These are phyloP conservation scores for Parietaria judaica DNA, from an alignment of 306 rosid species.

Conservation along the genomic window DNA sequence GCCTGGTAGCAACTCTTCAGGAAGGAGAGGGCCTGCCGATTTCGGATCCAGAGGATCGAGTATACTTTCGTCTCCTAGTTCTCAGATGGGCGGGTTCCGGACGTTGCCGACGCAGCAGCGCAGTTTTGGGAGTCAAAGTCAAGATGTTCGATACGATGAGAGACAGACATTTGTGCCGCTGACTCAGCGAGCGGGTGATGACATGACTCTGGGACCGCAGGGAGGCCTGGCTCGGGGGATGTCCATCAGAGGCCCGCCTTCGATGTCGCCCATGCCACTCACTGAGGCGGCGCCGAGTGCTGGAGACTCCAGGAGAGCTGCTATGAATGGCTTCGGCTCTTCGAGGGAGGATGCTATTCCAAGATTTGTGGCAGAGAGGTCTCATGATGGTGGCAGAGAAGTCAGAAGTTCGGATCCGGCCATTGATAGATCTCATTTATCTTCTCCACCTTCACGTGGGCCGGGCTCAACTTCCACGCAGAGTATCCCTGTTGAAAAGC, in stretches of 20 bases:
- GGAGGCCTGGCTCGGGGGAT: slow-evolving; percentile 97
- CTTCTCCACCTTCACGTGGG: slow-evolving; percentile 35
- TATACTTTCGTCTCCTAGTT: slow-evolving; percentile 44
- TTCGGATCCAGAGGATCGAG: slow-evolving; percentile 58
- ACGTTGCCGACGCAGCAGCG: slow-evolving; percentile 51
- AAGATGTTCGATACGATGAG: slow-evolving; percentile 70
- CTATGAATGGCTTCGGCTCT: slow-evolving; percentile 50
- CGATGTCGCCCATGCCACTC: slow-evolving; percentile 31
- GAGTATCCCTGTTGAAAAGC: slow-evolving; percentile 34
- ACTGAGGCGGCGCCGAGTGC: slow-evolving; percentile 32
- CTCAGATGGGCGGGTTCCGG: slow-evolving; percentile 61
- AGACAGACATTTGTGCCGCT: slow-evolving; percentile 57
- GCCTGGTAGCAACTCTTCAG: slow-evolving; percentile 41
- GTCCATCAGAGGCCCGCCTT: slow-evolving; percentile 71
- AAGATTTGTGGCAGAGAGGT: slow-evolving; percentile 39
- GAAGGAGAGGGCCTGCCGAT: slow-evolving; percentile 67
- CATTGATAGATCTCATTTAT: slow-evolving; percentile 43
- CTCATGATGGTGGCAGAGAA: slow-evolving; percentile 47
- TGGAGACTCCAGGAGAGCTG: slow-evolving; percentile 48
- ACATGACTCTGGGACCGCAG: slow-evolving; percentile 78
- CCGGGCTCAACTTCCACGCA: slow-evolving; percentile 37
- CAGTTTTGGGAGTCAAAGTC: slow-evolving; percentile 43
- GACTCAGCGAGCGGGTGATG: slow-evolving; percentile 61
- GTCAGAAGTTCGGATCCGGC: slow-evolving; percentile 43
- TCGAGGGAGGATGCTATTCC: slow-evolving; percentile 46